Base-by-base conservation (phyloP, 2,329 filamentous ascomycete genomes). In the Calonectria fujianensis region DNA sequence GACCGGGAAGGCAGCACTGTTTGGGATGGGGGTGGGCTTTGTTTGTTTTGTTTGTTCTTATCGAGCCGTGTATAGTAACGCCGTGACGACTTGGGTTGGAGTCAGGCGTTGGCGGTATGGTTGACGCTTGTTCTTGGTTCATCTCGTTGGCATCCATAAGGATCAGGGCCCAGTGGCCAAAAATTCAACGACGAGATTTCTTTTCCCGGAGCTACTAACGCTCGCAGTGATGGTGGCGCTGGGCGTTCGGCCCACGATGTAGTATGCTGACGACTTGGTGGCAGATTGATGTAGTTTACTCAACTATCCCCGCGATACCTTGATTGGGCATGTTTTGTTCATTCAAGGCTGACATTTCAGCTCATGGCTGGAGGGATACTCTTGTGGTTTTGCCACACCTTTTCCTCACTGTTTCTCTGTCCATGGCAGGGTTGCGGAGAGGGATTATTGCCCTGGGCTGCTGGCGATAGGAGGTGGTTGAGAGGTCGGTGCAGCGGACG, bases 361-460 rank as follows among this genome's bases (percentile, higher is more conserved):
- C 61, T 72, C 6, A 69, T 65, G 75, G 39, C 59, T 77, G 75
- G 75, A 76, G 74, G 74, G 70, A 64, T 73, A 52, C 72, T 74
- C 41, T 39, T 73, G 78, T 79, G 76, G 70, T 74, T 57, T 76
- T 70, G 74, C 79, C 80, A 79, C 76, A 76, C 80, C 79, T 83
- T 89, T 90, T 90, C 88, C 89, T 90, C 89, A 89, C 88, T 89
- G 85, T 87, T 85, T 79, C 84, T 82, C 80, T 84, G 86, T 88
- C 86, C 85, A 74, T 83, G 71, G 89, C 83, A 83, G 82, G 84
- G 88, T 80, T 86, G 89, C 79, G 86, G 89, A 87, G 90, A 90
- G 90, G 88, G 51, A 39, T 50, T n/a, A 16, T 39, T 48, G 14
- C 8, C 10, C 32, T 11, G 41, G 9, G 16, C 9, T 45, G 64